Evolutionary conservation across 2,329 filamentous ascomycete species (phyloP).

Genomic region (Xylariaceae sp.): DNA sequence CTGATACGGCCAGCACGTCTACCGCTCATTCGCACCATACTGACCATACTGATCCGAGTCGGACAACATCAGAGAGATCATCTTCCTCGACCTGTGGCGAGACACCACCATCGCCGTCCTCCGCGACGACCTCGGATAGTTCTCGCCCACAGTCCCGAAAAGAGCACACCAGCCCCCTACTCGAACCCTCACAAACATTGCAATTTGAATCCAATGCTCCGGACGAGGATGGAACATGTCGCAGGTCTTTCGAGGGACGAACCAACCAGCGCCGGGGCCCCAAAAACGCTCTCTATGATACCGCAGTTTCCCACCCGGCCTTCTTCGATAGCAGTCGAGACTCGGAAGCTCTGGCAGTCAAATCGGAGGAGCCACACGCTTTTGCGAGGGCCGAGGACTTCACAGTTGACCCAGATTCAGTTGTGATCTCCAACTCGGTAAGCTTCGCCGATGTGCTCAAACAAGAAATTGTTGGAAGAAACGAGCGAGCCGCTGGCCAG

Average conservation of each 20-base stretch:
- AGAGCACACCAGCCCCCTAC: conserved; percentile 22
- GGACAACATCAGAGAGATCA: conserved; percentile 34
- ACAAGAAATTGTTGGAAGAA: conserved; percentile 16
- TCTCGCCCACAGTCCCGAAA: conserved; percentile 39
- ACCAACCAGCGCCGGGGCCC: conserved; percentile 13
- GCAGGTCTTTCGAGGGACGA: conserved; percentile 7
- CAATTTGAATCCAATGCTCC: conserved; percentile 3
- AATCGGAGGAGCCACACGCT: conserved; percentile 21
- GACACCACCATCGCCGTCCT: conserved; percentile 33
- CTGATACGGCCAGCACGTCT: conserved; percentile 19
- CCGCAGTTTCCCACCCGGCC: conserved; percentile 1
- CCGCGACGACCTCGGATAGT: conserved; percentile 37
- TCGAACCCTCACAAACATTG: conserved; percentile 14
- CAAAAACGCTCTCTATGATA: conserved; percentile 8
- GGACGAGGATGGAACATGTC: conserved; percentile 12
- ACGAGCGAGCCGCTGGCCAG: conserved; percentile 8
- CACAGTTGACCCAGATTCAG: conserved; percentile 15
- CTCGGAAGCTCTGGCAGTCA: conserved; percentile 21
- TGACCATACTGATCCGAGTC: conserved; percentile 24
- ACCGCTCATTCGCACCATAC: conserved; percentile 22
- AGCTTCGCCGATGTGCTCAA: conserved; percentile 20
- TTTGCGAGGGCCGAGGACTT: conserved; percentile 7
- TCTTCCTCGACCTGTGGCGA: conserved; percentile 40
- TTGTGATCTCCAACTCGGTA: conserved; percentile 19
- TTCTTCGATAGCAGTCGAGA: conserved; percentile 23